Evolutionary conservation across 2,329 filamentous ascomycete species (phyloP).

Genomic region (Seiridium unicorne): DNA sequence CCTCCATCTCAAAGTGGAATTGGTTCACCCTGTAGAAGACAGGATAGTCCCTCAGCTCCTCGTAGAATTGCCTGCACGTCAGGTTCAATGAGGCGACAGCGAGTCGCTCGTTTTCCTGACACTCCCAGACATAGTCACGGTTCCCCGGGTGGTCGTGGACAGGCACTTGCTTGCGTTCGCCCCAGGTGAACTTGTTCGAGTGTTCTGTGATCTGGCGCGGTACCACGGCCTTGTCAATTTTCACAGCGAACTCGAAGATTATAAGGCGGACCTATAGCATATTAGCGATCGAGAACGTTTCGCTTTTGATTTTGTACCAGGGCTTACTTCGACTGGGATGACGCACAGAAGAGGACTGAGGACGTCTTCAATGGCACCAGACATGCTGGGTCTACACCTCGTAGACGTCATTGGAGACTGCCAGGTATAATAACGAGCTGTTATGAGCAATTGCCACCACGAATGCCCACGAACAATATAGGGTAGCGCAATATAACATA

Average conservation of each 20-base stretch:
- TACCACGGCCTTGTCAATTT: constrained; percentile 1
- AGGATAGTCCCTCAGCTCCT: constrained; percentile 6
- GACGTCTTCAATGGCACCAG: not conserved
- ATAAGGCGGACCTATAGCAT: constrained; percentile 7
- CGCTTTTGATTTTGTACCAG: not conserved
- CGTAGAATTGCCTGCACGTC: constrained; percentile 10
- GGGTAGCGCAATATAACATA: too few relatives aligned
- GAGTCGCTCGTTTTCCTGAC: not conserved
- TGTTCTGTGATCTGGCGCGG: constrained; percentile 5
- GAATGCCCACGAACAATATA: too few relatives aligned
- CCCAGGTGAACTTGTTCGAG: constrained; percentile 11
- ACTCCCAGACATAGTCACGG: not conserved
- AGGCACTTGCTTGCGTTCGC: not conserved
- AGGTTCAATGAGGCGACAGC: constrained; percentile 1
- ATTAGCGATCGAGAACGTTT: not conserved
- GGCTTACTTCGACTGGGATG: constrained; percentile 2
- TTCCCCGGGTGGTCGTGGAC: constrained; percentile 4
- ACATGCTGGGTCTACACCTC: not conserved
- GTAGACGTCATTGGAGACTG: not conserved
- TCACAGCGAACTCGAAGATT: constrained; percentile 10
- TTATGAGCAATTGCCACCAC: too few relatives aligned
- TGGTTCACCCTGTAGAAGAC: constrained; percentile 12
- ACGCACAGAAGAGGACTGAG: not conserved
- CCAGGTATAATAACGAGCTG: not conserved
- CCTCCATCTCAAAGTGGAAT: constrained; percentile 3